Conservation (phyloP, 2,329 filamentous ascomycete species). For the Fusarium cyanostomum region DNA sequence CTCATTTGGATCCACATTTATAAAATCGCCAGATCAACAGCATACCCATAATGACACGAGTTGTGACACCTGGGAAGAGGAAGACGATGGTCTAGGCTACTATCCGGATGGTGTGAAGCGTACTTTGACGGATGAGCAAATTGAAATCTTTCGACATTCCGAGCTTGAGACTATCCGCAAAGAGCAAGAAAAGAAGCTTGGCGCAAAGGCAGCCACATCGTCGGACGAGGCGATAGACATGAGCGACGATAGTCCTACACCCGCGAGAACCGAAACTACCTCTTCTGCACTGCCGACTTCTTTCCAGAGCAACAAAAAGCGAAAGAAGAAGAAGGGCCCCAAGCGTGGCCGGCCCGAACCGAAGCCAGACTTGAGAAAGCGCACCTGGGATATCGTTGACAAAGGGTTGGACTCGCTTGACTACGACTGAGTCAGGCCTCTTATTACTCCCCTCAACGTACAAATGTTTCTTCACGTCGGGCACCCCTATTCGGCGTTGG, state of each 20-base stretch:
- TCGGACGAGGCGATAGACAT: slow-evolving; percentile 29
- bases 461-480: neutral
- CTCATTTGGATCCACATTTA: slow-evolving; percentile 59
- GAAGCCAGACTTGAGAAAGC: slow-evolving; percentile 71
- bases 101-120: slow-evolving; percentile 88
- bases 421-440: slow-evolving; percentile 57
- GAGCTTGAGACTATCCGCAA: slow-evolving; percentile 80
- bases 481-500: neutral
- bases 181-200: slow-evolving; percentile 51
- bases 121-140: slow-evolving; percentile 90
- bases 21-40: slow-evolving; percentile 46
- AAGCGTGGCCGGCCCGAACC: slow-evolving; percentile 55
- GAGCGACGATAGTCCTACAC: slow-evolving; percentile 11
- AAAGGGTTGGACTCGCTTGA: slow-evolving; percentile 67
- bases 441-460: neutral
- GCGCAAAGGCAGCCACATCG: slow-evolving; percentile 5
- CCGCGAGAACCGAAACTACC: slow-evolving; percentile 11
- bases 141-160: slow-evolving; percentile 88
- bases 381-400: slow-evolving; percentile 74
- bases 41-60: slow-evolving; percentile 44
- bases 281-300: slow-evolving; percentile 15
- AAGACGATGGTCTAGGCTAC: slow-evolving; percentile 79
- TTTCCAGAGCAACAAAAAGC: slow-evolving; percentile 40
- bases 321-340: slow-evolving; percentile 50
- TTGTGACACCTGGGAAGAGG: slow-evolving; percentile 57